Evolutionary conservation across 177 flowering plant genomes (phyloP).

Genomic region (Telopea speciosissima): DNA sequence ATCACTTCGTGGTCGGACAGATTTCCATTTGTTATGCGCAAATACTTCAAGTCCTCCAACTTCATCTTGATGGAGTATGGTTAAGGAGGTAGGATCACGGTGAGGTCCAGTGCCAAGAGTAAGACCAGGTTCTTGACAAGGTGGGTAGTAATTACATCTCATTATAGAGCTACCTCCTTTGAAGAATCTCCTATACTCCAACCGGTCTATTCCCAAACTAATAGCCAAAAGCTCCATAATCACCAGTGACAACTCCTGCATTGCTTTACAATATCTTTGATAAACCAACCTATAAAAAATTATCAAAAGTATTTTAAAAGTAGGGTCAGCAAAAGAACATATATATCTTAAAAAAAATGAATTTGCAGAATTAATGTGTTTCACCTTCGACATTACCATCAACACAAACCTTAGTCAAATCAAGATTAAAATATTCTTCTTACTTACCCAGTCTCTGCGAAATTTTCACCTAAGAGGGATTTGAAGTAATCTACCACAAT

Average conservation of each 20-base stretch:
- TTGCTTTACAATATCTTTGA: conserved; percentile 55
- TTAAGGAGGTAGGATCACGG: conserved; percentile 63
- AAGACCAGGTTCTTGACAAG: conserved; percentile 43
- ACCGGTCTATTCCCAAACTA: conserved; percentile 51
- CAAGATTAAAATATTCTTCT: too few relatives aligned
- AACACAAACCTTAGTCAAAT: too few relatives aligned
- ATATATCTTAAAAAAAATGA: too few relatives aligned
- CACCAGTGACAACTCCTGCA: conserved; percentile 35
- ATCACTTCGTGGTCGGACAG: conserved; percentile 36
- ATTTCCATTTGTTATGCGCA: conserved; percentile 40
- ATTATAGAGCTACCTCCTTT: conserved; percentile 42
- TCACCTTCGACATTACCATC: too few relatives aligned
- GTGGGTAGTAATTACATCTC: conserved; percentile 64
- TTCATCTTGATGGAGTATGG: conserved; percentile 69
- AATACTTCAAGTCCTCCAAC: conserved; percentile 65
- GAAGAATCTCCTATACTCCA: conserved; percentile 38
- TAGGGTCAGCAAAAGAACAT: too few relatives aligned
- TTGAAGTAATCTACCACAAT: conserved; percentile 35
- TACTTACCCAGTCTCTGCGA: conserved; percentile 44
- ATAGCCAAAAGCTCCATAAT: conserved; percentile 53
- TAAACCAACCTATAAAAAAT: conserved; percentile 44
- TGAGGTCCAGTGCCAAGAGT: conserved; percentile 72
- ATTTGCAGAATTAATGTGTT: too few relatives aligned
- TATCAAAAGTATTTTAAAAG: too few relatives aligned
- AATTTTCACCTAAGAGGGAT: conserved; percentile 37